Evolutionary conservation across 2,329 filamentous ascomycete genomes (phyloP), one percentile per base, ranked within the genome.

Genomic region (Ceratocystis huliohia): DNA sequence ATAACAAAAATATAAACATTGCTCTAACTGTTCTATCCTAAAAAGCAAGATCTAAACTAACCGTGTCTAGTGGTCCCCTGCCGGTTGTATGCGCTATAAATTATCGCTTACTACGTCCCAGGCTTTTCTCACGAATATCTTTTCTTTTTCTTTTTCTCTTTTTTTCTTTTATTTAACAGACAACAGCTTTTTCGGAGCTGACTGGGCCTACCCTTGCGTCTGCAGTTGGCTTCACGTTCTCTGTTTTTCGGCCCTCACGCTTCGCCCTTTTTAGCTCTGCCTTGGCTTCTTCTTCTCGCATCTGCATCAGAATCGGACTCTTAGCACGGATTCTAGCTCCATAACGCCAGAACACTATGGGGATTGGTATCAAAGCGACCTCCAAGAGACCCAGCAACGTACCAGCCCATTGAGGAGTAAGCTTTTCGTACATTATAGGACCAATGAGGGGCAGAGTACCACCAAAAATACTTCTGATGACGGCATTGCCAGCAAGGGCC

Each of bases 371-470:
- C 71, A 91, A 82, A 0, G 79, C 77, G 1, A 90, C 82, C 71
- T 93, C 88, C 1, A 95, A 76, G 64, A 92, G 72, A 0, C 88
- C 89, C 2, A 94, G 77, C 61, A 94, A 76, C 0, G 88, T 92
- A 0, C 88, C 88, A 0, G 88, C 86, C 89, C 89, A 94, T 69
- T 89, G 87, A 0, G 89, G 84, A 0, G 87, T 85, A 8, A 96
- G 77, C 0, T 78, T 77, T 1, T 73, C 72, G 73, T 93, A 95
- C 82, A 96, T 86, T 28, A 80, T 79, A 0, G 88, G 81, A 0
- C 88, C 90, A 1, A 88, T 88, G 0, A 95, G 78, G 0, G 91
- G 91, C 10, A 95, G 77, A 0, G 85, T 82, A n/a, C 86, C 91
- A n/a, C 90, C 91, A 65, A 92, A 79, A 5, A 88, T 73, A 66